Evolutionary conservation across 129 eudicot genomes (phyloP).

Genomic region (Centella asiatica): DNA sequence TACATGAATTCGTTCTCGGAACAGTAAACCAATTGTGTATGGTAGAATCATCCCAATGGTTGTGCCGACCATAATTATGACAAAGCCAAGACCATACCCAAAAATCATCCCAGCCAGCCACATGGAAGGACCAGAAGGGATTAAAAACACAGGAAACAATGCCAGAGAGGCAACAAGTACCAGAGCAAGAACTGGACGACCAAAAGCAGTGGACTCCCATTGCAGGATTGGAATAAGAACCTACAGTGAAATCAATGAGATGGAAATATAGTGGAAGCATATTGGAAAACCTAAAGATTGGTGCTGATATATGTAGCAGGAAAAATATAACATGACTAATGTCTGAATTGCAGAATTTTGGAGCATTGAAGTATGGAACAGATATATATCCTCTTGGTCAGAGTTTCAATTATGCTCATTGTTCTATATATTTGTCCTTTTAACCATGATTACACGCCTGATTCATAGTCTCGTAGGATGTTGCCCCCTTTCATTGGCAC

Average conservation of each 20-base stretch:
- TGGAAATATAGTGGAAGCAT: neutral
- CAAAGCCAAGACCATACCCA: slow-evolving; percentile 90
- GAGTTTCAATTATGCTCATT: too few relatives aligned
- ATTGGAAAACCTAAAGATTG: too few relatives aligned
- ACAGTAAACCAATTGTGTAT: slow-evolving; percentile 61
- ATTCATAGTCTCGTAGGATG: too few relatives aligned
- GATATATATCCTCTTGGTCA: too few relatives aligned
- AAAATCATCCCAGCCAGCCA: slow-evolving; percentile 96
- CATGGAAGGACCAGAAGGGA: slow-evolving; percentile 96
- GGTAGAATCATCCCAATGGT: slow-evolving; percentile 91
- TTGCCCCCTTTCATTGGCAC: too few relatives aligned
- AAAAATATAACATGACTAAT: too few relatives aligned
- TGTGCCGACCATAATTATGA: slow-evolving; percentile 88
- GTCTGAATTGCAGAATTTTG: too few relatives aligned
- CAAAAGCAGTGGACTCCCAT: slow-evolving; percentile 87
- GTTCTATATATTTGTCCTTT: too few relatives aligned
- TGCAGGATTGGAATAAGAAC: slow-evolving; percentile 61
- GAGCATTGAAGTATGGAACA: too few relatives aligned
- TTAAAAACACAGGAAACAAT: slow-evolving; percentile 65
- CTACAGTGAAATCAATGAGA: slow-evolving; percentile 25
- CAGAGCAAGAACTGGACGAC: slow-evolving; percentile 77
- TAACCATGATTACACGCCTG: too few relatives aligned
- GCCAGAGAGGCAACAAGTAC: slow-evolving; percentile 78
- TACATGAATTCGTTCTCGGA: slow-evolving; percentile 83
- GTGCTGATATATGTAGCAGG: neutral